Evolutionary conservation across 345 rosid genomes (phyloP), one percentile per base, ranked within the genome.

Genomic region (Populus ilicifolia): DNA sequence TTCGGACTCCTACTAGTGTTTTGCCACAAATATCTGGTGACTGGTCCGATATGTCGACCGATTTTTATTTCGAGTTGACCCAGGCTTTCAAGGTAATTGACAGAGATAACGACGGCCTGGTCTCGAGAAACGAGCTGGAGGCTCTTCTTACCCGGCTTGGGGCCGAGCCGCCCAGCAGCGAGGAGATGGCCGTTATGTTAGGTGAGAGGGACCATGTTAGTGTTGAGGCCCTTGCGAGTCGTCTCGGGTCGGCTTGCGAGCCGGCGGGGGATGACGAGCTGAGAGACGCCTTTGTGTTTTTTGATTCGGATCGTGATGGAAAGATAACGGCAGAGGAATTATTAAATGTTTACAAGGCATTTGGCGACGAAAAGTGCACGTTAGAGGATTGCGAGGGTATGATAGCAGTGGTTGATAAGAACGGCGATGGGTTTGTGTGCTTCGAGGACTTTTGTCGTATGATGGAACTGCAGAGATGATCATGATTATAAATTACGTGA

Each of bases 261-360:
- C 85, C 87, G 2, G 86, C 89, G 0, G 88, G 89, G 44, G 85
- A 78, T 63, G 85, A 84, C 67, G 99, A 96, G 86, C 85, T 96
- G 50, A 83, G 83, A 56, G 97, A 90, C 80, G 87, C 93, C 2
- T 96, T 96, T 17, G 91, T 89, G 69, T 84, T 77, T 67, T 96
- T 93, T 16, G 99, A 96, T 78, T 80, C 85, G 41, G 97, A 96
- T 83, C 94, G 86, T 27, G 96, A 96, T 78, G 99, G 98, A n/a
- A 88, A 43, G 77, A 96, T 96, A 43, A 84, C 97, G 80, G 98
- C 95, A 71, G 95, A 90, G 84, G 99, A 96, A 77, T 77, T 96
- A 1, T 64, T 78, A 16, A 72, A 81, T 10, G 90, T 86, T 1
- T 96, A 83, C 72, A 79, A 69, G n/a, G 86, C 83, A 2, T 79